Percentiles rank a stretch among this genome's conserved stretches.
phyloP scores from a whole-genome alignment of 176 grass and related monocot genomes.

The Tillandsia fasciculata region DNA sequence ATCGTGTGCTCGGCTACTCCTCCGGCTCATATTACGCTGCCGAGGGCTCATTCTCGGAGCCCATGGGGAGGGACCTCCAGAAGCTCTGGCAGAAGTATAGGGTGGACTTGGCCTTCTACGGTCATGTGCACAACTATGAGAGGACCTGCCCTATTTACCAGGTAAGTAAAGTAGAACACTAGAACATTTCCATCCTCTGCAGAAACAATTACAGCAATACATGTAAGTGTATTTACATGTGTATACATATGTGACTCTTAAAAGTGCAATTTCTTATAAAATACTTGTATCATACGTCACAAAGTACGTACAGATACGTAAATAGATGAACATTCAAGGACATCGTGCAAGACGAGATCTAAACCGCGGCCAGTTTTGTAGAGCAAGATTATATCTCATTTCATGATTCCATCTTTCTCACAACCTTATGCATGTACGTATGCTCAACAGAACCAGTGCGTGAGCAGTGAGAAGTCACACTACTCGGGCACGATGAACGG shows the following conservation, averaged over 20 bases:
- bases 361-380: too few species aligned
- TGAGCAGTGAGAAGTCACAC: constrained; percentile 28
- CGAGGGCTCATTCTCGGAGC: constrained; percentile 48
- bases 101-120: constrained; percentile 74
- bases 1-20: constrained; percentile 82
- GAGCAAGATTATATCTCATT: too few species aligned
- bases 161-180: constrained; percentile 8
- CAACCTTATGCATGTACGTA: background rate
- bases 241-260: too few species aligned
- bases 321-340: too few species aligned
- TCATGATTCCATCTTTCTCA: too few species aligned
- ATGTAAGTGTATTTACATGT: too few species aligned
- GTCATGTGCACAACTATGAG: constrained; percentile 86
- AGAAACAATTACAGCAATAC: too few species aligned
- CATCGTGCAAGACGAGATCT: too few species aligned
- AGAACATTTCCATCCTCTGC: too few species aligned
- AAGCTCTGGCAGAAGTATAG: constrained; percentile 61
- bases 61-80: constrained; percentile 59
- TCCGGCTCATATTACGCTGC: constrained; percentile 33
- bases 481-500: constrained; percentile 55
- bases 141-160: constrained; percentile 73
- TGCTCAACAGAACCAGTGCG: constrained; percentile 46
- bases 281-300: too few species aligned
- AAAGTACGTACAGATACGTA: too few species aligned
- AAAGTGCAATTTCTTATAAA: too few species aligned